Percentiles rank a stretch among this genome's conserved stretches.
Evolutionary conservation across 75 land plant genomes (phyloP).

Genomic region (Larix kaempferi): DNA sequence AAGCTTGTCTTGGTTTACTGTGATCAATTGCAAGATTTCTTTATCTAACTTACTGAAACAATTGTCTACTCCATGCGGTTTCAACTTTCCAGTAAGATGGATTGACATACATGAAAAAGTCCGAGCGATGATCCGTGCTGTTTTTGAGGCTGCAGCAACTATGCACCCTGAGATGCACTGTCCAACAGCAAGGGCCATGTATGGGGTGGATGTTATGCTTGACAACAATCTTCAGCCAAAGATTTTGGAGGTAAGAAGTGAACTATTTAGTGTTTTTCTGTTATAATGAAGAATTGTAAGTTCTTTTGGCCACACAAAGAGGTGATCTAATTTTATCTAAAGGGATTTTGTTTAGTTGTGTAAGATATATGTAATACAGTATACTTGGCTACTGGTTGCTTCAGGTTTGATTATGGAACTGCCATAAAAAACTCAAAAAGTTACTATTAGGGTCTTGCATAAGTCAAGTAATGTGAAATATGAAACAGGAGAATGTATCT

Average conservation of each 20-base stretch:
- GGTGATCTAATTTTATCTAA: background rate
- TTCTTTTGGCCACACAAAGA: background rate
- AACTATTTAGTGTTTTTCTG: background rate
- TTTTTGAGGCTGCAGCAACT: conserved; percentile 76
- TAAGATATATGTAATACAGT: too few species aligned
- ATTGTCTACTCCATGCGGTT: background rate
- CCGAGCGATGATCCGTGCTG: conserved; percentile 53
- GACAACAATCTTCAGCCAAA: conserved; percentile 73
- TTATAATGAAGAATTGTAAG: background rate
- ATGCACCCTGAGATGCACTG: conserved; percentile 87
- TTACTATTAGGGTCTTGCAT: too few species aligned
- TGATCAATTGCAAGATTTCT: background rate
- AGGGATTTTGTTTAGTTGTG: background rate
- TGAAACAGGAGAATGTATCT: too few species aligned
- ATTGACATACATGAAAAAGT: conserved; percentile 74
- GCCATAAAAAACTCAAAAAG: too few species aligned
- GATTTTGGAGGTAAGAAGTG: conserved; percentile 68
- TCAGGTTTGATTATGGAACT: too few species aligned
- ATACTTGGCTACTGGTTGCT: too few species aligned
- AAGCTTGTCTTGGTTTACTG: background rate
- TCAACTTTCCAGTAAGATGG: conserved; percentile 78
- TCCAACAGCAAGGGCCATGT: conserved; percentile 82
- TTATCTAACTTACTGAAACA: background rate
- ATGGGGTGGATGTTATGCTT: conserved; percentile 97
- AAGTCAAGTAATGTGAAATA: too few species aligned